Evolutionary conservation across 2,329 filamentous ascomycete species (phyloP), one percentile per base, ranked within the genome.

Genomic region (Rhynchosporium graminicola): DNA sequence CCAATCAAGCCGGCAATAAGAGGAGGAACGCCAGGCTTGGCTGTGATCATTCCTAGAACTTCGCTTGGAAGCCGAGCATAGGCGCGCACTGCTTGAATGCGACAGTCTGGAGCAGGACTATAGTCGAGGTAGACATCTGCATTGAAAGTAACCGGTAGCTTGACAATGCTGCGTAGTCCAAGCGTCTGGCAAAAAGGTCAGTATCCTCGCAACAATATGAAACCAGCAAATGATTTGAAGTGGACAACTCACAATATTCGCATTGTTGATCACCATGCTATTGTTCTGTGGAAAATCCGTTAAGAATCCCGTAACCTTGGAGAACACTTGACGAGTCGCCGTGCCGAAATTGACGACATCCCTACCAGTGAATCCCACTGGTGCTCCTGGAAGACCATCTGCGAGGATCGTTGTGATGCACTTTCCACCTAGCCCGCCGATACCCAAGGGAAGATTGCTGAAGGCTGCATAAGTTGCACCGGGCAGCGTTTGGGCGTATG

Each of bases 61-160:
- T 48, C 46, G 12, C 46, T 48, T 12, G 46, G 46, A 13, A 48
- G 4, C 13, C 46, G 46, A 3, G 46, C 46, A 26, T 48, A 48
- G 28, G 46, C 46, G 20, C 46, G 46, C 3, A 48, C 46, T 29
- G 46, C 46, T 48, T 48, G 46, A 13, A 48, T 7, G 4, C 46
- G 20, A 26, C 46, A 48, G 20, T 48, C 46, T 12, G 46, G 46
- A 15, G 46, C 46, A 15, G 46, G 46, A 26, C 46, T 48, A 36
- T 43, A 61, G 36, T 55, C 51, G 28, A 61, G 52, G 26, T 57
- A 61, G 13, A 61, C 59, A 33, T 61, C 28, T 31, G 52, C 59
- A 26, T 20, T 57, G 52, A 51, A 61, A 13, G 52, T 57, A 20
- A 61, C 45, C 1, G 59, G 59, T 13, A 61, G 13, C 1, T 52